These are phyloP conservation scores for Piper betle DNA, from an alignment of 164 flowering plant species.

Conservation along the genomic window DNA sequence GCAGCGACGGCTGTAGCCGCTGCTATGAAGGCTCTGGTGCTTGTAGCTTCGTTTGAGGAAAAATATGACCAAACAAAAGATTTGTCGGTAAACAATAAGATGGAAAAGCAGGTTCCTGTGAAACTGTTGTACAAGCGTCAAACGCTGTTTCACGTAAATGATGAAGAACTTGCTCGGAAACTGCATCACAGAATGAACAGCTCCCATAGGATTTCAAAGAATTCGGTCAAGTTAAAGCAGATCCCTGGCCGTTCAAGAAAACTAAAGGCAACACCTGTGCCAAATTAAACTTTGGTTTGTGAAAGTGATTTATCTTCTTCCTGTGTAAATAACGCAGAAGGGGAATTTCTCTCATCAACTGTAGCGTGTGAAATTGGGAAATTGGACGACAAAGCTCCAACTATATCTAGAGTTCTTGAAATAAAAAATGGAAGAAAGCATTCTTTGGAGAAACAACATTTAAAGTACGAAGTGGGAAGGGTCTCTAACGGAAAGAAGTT, in stretches of 20 bases:
- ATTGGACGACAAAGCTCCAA: constrained; percentile 19
- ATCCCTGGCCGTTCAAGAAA: constrained; percentile 40
- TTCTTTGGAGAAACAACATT: constrained; percentile 25
- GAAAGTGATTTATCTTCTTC: constrained; percentile 21
- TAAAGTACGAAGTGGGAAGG: constrained; percentile 16
- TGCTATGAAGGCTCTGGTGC: constrained; percentile 70
- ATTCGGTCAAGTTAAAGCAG: constrained; percentile 23
- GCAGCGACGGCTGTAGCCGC: constrained; percentile 75
- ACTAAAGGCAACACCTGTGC: constrained; percentile 17
- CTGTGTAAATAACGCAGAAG: constrained; percentile 23
- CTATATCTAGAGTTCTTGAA: constrained; percentile 13
- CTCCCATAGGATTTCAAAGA: constrained; percentile 61
- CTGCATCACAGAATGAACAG: constrained; percentile 70
- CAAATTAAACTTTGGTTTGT: constrained; percentile 15
- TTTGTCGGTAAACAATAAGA: too few relatives aligned
- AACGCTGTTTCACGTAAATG: constrained; percentile 27
- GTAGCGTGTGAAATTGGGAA: constrained; percentile 11
- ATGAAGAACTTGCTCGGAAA: constrained; percentile 73
- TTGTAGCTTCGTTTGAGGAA: too few relatives aligned
- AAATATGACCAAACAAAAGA: too few relatives aligned
- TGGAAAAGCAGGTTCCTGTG: too few relatives aligned
- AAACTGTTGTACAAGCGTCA: too few relatives aligned
- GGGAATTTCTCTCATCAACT: constrained; percentile 8
- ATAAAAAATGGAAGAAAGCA: constrained; percentile 26
- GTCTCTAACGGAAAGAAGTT: constrained; percentile 46